Base-by-base conservation (phyloP, 2,329 filamentous ascomycete species). In the Metarhizium guizhouense region DNA sequence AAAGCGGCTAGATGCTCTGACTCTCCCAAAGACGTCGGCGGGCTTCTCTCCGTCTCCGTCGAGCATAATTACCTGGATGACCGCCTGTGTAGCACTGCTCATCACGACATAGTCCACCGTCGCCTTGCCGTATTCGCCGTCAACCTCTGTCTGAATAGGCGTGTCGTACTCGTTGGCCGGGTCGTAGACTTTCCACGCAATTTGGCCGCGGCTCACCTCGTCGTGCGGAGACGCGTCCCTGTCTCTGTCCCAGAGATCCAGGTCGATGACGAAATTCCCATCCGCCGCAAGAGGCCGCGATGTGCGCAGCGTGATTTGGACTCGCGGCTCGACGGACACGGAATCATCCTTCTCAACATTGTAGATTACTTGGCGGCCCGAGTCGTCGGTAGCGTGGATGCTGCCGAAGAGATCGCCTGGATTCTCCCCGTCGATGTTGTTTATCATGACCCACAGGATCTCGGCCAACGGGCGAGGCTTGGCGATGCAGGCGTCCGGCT, bases 1-100 rank as follows among this genome's bases (percentile, higher is more conserved):
- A 20, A 32, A 49, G 14, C 30, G 16, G 29, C 30, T 57, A 2
- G 25, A 20, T 3, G 36, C 49, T 4, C 11, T 30, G 10, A 57
- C 48, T 5, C 16, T 49, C 5, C 56, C 56, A 8, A 30, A 55
- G 18, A 57, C 43, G 36, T 57, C 40, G 43, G 53, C 53, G 14
- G 56, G 56, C 3, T 51, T 29, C 50, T 57, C 56, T 10, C 30
- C 36, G 45, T 57, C 56, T n/a, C 56, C 56, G 36, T 57, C 43
- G 43, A 57, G 20, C 32, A 57, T n/a, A 6, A 51, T 47, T 4
- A 57, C 42, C 36, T 57, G 11, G 7, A 57, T 18, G 11, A 14
- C 25, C 5, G 50, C 56, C 29, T 51, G 7, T n/a, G 32, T 16
- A 3, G 48, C 53, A 25, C 43, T 50, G 25, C 36, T 42, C 49